Base-by-base conservation (phyloP, 306 rosid genomes). In the Fragaria vesca region DNA sequence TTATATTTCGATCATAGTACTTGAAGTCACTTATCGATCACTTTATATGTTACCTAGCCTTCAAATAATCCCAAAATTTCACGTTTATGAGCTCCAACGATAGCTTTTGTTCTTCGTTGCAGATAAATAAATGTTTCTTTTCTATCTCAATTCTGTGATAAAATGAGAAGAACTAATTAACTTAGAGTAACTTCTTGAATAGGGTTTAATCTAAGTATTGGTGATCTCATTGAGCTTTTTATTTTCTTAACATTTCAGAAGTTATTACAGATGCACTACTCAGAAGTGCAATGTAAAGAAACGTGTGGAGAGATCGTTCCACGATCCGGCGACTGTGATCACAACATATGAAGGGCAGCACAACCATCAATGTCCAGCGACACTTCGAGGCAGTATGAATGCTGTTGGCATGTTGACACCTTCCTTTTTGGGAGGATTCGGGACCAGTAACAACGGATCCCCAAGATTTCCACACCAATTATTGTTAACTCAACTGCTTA, bases 271-370 rank as follows among this genome's bases (percentile, higher is more conserved):
- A 81, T 93, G 98, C 87, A 93, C 98, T 0, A 89, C 86, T 55
- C 95, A 89, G 69, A 93, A 88, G 71, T 93, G 98, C 81, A 17
- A 21, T 1, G 98, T 93, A 79, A 93, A 93, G 83, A 93, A 93
- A 73, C 87, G 95, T 8, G 98, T 91, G 21, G 98, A 93, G 75
- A 89, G 98, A 43, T 89, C 95, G 81, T 89, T 80, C 84, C 91
- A 91, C 75, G 93, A 93, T 72, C 92, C 97, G 21, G 20, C 92
- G 5, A 80, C 83, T 16, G 97, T 93, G 83, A 85, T 93, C 83
- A 91, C 98, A 71, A 93, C 98, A 34, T 93, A 93, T 21, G 98
- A 93, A 83, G 98, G 98, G 21, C 90, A 90, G 78, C 98, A 93
- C 84, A 91, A 82, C 84, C 98, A 93, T 81, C 97, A 87, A 58